Base-by-base conservation (phyloP, 1,284 basidiomycete species). In the Cutaneotrichosporon sp. region DNA sequence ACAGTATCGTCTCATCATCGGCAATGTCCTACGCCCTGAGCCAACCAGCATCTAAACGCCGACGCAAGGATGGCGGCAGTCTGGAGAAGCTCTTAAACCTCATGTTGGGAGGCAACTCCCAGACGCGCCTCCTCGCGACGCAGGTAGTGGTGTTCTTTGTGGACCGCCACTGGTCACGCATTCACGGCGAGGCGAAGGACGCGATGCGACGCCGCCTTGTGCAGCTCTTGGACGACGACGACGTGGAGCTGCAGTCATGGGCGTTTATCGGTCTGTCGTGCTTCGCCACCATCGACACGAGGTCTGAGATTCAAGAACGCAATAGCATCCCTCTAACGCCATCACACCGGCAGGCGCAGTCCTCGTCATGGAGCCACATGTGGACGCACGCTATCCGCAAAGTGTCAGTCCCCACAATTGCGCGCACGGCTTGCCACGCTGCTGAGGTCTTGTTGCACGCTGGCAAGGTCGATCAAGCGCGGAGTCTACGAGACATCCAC, bases 101-200 rank as follows among this genome's bases (percentile, higher is more conserved):
- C 13, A 84, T 89, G 60, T 32, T 71, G 66, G n/a, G 74, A 61
- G 64, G 75, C 80, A 66, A 83, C 26, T 77, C 56, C 9, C 56
- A 65, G 22, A 61, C 69, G 22, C 70, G 79, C 8, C 58, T 79
- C 0, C 88, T 88, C 69, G 85, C 86, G 61, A 80, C 94, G 1
- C 93, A 97, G 78, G 82, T 88, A 4, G 81, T 96, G 1, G 84
- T 93, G n/a, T 95, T 97, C 81, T 82, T 95, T 70, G 84, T 92
- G 63, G 87, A 90, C 70, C 83, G 85, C 31, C 87, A 93, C 74
- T 92, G 90, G 89, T 40, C 69, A 22, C 73, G 83, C 18, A 73
- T 94, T 31, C 86, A 89, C 64, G 73, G 79, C 30, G 77, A 83
- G n/a, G 81, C 88, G 16, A 87, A 87, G 65, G 76, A 80, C 47